Conservation (phyloP, 1,139 yeast genomes). For the Protomyces gravidus region DNA sequence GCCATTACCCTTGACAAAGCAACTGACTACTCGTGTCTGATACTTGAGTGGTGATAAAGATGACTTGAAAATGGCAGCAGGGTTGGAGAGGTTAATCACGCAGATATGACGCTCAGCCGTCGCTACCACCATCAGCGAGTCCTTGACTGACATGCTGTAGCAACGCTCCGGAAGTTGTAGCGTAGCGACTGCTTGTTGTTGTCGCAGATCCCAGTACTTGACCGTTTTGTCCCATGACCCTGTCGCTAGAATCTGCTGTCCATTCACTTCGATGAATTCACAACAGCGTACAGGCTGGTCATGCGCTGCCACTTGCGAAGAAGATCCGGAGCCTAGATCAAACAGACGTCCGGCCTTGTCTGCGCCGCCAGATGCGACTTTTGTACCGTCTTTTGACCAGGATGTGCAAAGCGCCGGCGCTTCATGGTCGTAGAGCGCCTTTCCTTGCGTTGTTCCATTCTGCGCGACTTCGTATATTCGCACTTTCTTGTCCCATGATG, state of each 20-base stretch:
- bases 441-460: constrained; percentile 69
- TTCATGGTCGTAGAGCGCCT: constrained; percentile 85
- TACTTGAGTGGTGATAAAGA: constrained; percentile 78
- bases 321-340: constrained; percentile 77
- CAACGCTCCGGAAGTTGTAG: constrained; percentile 84
- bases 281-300: constrained; percentile 74
- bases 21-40: constrained; percentile 79
- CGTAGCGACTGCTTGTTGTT: constrained; percentile 77
- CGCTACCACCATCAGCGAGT: constrained; percentile 79
- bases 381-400: constrained; percentile 83
- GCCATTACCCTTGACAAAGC: constrained; percentile 87
- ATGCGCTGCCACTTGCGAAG: constrained; percentile 80
- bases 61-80: constrained; percentile 74
- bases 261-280: constrained; percentile 71
- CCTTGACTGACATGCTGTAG: constrained; percentile 79
- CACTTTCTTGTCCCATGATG: constrained; percentile 95
- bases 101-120: constrained; percentile 85
- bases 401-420: constrained; percentile 80
- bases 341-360: constrained; percentile 83
- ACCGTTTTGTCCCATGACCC: constrained; percentile 97
- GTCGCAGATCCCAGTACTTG: constrained; percentile 89
- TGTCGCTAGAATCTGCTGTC: constrained; percentile 69
- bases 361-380: constrained; percentile 86
- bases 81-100: constrained; percentile 69
- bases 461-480: constrained; percentile 82